Percentiles rank a stretch among this genome's conserved stretches.
These are phyloP conservation scores for Aspergillus glaucus DNA, from an alignment of 2,329 filamentous ascomycete genomes.

Conservation along the genomic window DNA sequence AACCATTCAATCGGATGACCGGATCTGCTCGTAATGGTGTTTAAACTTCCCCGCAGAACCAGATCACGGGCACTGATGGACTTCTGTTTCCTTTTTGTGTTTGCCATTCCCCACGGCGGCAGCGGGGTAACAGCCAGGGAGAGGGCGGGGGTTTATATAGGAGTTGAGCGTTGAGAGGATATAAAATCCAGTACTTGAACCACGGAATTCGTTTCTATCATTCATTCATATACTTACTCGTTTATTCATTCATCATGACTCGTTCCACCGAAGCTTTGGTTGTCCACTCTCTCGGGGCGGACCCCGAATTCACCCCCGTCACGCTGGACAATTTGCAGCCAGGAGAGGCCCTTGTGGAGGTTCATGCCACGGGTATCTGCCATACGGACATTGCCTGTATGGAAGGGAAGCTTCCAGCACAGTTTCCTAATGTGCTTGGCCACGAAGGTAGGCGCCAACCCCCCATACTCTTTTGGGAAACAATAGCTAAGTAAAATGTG, in stretches of 20 bases:
- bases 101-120: no score
- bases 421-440: slow-evolving; percentile 11
- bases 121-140: no score
- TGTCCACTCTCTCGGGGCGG: neutral
- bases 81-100: no score
- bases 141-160: no score
- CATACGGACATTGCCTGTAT: slow-evolving; percentile 30
- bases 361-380: slow-evolving; percentile 29
- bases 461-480: neutral
- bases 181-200: no score
- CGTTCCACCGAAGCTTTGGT: neutral
- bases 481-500: neutral
- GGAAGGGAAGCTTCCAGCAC: slow-evolving; percentile 9
- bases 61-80: no score
- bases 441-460: slow-evolving; percentile 13
- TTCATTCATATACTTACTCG: no score
- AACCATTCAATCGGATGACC: no score
- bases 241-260: neutral
- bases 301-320: neutral
- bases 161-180: no score
- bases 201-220: no score
- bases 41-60: no score
- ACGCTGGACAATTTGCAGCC: slow-evolving; percentile 2
- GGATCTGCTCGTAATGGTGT: no score
- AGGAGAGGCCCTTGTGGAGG: slow-evolving; percentile 27